Conservation (phyloP, 2,329 filamentous ascomycete species). For the Aspergillus chevalieri region DNA sequence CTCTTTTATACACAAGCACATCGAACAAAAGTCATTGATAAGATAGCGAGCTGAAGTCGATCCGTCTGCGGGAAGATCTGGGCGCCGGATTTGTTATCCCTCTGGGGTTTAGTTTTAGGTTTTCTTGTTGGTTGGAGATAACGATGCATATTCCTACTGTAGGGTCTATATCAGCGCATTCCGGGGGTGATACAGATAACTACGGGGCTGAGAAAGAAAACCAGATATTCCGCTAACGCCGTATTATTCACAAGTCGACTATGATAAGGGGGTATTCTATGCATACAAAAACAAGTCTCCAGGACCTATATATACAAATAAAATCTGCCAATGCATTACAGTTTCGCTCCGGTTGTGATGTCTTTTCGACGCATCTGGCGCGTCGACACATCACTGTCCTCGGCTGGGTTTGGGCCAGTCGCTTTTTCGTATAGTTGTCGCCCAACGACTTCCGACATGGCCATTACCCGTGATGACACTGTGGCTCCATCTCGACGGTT, state of each 20-base stretch:
- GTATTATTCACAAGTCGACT: too few relatives aligned
- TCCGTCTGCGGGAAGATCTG: not conserved
- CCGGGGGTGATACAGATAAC: too few relatives aligned
- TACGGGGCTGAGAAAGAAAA: too few relatives aligned
- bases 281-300: too few relatives aligned
- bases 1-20: not conserved
- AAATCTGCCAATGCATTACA: conserved; percentile 11
- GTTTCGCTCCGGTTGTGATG: conserved; percentile 28
- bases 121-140: not conserved
- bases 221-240: too few relatives aligned
- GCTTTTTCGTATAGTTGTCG: conserved; percentile 54
- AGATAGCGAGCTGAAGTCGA: not conserved
- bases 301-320: not conserved
- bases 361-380: conserved; percentile 32
- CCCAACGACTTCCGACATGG: conserved; percentile 69
- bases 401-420: conserved; percentile 17
- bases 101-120: not conserved
- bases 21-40: not conserved
- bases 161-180: too few relatives aligned
- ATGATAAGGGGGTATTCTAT: too few relatives aligned
- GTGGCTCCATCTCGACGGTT: conserved; percentile 90
- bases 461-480: conserved; percentile 73
- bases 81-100: not conserved
- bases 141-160: not conserved
- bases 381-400: conserved; percentile 27